These are phyloP conservation scores for Eucalyptus tenuipes DNA, from an alignment of 345 rosid species.

Conservation along the genomic window DNA sequence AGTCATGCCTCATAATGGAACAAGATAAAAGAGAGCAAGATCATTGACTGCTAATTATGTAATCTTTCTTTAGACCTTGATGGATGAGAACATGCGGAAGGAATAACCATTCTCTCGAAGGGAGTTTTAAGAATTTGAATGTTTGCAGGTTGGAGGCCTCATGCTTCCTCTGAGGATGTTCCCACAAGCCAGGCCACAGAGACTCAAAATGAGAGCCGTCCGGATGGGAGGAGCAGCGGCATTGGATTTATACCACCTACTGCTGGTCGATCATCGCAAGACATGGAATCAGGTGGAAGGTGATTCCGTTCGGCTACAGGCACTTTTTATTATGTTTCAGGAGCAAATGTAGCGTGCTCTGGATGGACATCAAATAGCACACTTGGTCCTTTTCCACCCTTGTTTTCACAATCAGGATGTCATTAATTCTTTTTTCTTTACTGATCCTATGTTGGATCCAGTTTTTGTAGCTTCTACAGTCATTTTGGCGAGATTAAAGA, in stretches of 20 bases:
- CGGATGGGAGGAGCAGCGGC: not conserved
- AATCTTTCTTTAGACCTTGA: not conserved
- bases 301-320: not conserved
- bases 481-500: not conserved
- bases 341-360: not conserved
- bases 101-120: not conserved
- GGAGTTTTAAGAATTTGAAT: not conserved
- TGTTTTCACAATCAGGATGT: not conserved
- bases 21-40: not conserved
- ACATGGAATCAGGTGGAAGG: conserved; percentile 37
- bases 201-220: not conserved
- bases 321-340: not conserved
- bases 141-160: not conserved
- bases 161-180: not conserved
- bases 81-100: not conserved
- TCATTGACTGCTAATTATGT: not conserved
- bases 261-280: not conserved
- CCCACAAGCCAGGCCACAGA: not conserved
- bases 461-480: not conserved
- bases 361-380: not conserved
- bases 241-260: not conserved
- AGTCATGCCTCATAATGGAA: not conserved
- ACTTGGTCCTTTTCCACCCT: not conserved
- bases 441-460: not conserved
- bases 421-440: not conserved